These are phyloP conservation scores for Clonostachys chloroleuca DNA, from an alignment of 2,329 filamentous ascomycete genomes.

Conservation along the genomic window DNA sequence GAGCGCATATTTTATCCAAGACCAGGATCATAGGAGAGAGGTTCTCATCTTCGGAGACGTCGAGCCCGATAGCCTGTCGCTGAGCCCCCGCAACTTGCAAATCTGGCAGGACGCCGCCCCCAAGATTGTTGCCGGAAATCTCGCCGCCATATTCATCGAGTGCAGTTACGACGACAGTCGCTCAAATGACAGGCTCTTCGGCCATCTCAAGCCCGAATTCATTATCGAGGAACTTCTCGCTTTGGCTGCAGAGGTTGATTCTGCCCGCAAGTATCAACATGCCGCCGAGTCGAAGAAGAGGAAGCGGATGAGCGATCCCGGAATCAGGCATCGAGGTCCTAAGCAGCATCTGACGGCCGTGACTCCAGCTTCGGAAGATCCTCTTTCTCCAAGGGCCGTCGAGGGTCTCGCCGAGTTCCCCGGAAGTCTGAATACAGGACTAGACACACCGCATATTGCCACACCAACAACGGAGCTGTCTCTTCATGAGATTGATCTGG, in stretches of 20 bases:
- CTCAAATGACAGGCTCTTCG: slow-evolving; percentile 74
- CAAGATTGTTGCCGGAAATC: slow-evolving; percentile 68
- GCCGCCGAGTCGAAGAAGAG: slow-evolving; percentile 5
- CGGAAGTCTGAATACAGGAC: not conserved
- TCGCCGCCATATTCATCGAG: slow-evolving; percentile 88
- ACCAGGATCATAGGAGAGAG: slow-evolving; percentile 65
- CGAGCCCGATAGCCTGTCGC: slow-evolving; percentile 82
- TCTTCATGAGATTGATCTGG: slow-evolving; percentile 21
- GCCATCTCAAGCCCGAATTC: slow-evolving; percentile 81
- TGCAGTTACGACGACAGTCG: slow-evolving; percentile 87
- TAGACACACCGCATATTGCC: slow-evolving; percentile 35
- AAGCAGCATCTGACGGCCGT: slow-evolving; percentile 2
- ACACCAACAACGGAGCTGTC: slow-evolving; percentile 43
- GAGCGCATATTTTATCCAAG: slow-evolving; percentile 89
- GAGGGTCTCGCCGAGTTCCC: not conserved
- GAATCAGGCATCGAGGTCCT: not conserved
- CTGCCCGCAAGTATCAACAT: slow-evolving; percentile 30
- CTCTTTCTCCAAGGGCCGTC: slow-evolving; percentile 46
- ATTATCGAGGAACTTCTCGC: slow-evolving; percentile 72
- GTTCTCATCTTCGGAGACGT: slow-evolving; percentile 94
- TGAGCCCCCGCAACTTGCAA: slow-evolving; percentile 73
- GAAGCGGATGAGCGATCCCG: slow-evolving; percentile 7
- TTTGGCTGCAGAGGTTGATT: slow-evolving; percentile 68
- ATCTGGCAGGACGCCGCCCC: slow-evolving; percentile 89
- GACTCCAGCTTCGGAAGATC: slow-evolving; percentile 28